Evolutionary conservation across 805 yeast species (phyloP), one percentile per base, ranked within the genome.

Genomic region (Huiozyma sinensis): DNA sequence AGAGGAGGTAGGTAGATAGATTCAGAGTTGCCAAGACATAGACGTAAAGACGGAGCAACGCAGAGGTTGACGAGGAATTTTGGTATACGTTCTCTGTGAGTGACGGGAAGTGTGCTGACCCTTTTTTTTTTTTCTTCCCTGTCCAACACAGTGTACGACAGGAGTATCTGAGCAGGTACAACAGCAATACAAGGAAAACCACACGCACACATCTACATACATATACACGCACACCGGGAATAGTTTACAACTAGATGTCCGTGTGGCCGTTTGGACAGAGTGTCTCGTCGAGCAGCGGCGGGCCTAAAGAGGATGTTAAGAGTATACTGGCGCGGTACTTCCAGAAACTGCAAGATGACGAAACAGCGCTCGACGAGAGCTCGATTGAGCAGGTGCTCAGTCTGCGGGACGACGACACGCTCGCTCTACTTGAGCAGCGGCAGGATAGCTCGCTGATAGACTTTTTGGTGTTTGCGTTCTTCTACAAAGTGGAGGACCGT

Each of bases 211-310:
- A 10, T 8, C 24, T 31, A 17, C 24, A 17, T 17, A n/a, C n/a
- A n/a, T 17, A 2, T 17, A 17, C 4, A 17, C 4, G 2, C 24
- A 17, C 24, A 17, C 24, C 4, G 24, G 24, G 24, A 17, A 17
- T 17, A 17, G 24, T 17, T 17, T 17, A 17, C 4, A 17, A 17
- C 24, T 27, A 6, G 8, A 68, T 69, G 73, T 67, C 73, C 13
- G 63, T 64, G 50, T 69, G 73, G 73, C 71, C 71, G 17, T 68
- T 68, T 54, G 71, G 69, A 56, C 68, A 65, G 52, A 61, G 57
- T 48, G 50, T 12, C 13, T 17, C 24, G 24, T 17, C 24, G 24
- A 17, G 17, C 10, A n/a, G 32, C 58, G 28, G 58, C 69, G 31
- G 24, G 24, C 24, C 24, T 17, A 17, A 17, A 17, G 24, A 17